phyloP scores from a whole-genome alignment of 2,329 filamentous ascomycete genomes.

The Arthrobotrys conoides region DNA sequence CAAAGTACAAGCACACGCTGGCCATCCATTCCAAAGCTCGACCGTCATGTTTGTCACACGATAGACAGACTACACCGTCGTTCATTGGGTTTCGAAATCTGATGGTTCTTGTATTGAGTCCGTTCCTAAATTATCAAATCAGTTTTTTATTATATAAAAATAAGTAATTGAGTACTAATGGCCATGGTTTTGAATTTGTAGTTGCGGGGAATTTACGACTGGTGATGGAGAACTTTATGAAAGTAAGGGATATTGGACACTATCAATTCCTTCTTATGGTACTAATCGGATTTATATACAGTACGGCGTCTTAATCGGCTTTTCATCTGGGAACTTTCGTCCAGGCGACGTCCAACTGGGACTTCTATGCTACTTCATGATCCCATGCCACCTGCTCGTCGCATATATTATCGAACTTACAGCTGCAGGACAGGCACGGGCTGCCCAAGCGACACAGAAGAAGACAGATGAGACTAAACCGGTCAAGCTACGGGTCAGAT shows the following conservation, averaged over 20 bases:
- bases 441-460: conserved; percentile 74
- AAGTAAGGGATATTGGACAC: conserved; percentile 70
- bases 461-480: conserved; percentile 74
- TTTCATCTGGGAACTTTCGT: conserved; percentile 89
- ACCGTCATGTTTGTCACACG: conserved; percentile 87
- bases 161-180: conserved; percentile 27
- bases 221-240: conserved; percentile 97
- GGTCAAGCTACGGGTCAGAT: conserved; percentile 79
- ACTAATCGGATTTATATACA: conserved; percentile 66
- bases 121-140: conserved; percentile 63
- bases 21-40: conserved; percentile 82
- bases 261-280: background rate
- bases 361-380: conserved; percentile 83
- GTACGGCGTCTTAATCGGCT: conserved; percentile 95
- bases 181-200: conserved; percentile 66
- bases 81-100: conserved; percentile 96
- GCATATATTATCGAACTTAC: conserved; percentile 90
- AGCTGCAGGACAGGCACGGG: conserved; percentile 83
- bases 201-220: conserved; percentile 93
- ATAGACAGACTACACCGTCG: conserved; percentile 80
- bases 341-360: conserved; percentile 82
- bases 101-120: conserved; percentile 92
- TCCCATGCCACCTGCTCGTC: conserved; percentile 90
- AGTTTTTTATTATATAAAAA: too few relatives aligned
- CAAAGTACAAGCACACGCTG: conserved; percentile 91